phyloP scores from a whole-genome alignment of 805 yeast genomes.

The Metschnikowia orientalis region DNA sequence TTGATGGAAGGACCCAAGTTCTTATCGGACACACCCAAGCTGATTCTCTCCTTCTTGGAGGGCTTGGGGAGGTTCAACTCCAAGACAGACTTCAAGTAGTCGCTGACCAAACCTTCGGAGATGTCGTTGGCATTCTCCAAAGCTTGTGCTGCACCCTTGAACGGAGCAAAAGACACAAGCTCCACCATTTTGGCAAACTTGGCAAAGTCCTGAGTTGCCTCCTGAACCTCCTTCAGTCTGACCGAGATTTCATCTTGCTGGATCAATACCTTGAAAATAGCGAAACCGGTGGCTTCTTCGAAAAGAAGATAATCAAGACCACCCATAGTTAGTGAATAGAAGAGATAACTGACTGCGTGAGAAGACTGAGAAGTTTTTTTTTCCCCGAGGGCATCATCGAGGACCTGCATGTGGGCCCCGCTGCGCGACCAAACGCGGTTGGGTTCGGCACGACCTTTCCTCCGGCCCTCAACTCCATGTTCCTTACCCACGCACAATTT shows the following conservation, averaged over 20 bases:
- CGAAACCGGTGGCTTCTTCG: slow-evolving; percentile 99
- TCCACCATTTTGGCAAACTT: slow-evolving; percentile 89
- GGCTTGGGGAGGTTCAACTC: slow-evolving; percentile 88
- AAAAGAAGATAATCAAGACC: slow-evolving; percentile 86
- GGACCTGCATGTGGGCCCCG: slow-evolving; percentile 12
- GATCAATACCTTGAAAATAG: slow-evolving; percentile 86
- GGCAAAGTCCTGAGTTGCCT: slow-evolving; percentile 78
- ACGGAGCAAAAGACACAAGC: slow-evolving; percentile 93
- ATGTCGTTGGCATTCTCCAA: slow-evolving; percentile 97
- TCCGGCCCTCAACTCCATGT: no score
- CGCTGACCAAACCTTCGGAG: slow-evolving; percentile 94
- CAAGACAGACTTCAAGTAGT: slow-evolving; percentile 80
- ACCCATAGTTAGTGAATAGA: slow-evolving; percentile 41
- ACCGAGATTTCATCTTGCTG: slow-evolving; percentile 95
- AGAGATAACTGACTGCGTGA: slow-evolving; percentile 6
- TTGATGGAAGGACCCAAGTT: slow-evolving; percentile 96
- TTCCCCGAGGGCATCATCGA: slow-evolving; percentile 20
- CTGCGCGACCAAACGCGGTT: slow-evolving; percentile 9
- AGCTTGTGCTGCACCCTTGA: slow-evolving; percentile 99
- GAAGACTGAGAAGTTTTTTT: slow-evolving; percentile 14
- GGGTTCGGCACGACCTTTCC: slow-evolving; percentile 14
- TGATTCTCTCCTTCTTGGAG: slow-evolving; percentile 59
- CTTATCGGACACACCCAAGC: slow-evolving; percentile 88
- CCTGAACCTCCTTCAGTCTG: slow-evolving; percentile 89
- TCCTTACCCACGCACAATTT: no score